Percentiles rank a stretch among this genome's conserved stretches.
These are phyloP conservation scores for Dendrobium huoshanense DNA, from an alignment of 106 monocot genomes.

Conservation along the genomic window DNA sequence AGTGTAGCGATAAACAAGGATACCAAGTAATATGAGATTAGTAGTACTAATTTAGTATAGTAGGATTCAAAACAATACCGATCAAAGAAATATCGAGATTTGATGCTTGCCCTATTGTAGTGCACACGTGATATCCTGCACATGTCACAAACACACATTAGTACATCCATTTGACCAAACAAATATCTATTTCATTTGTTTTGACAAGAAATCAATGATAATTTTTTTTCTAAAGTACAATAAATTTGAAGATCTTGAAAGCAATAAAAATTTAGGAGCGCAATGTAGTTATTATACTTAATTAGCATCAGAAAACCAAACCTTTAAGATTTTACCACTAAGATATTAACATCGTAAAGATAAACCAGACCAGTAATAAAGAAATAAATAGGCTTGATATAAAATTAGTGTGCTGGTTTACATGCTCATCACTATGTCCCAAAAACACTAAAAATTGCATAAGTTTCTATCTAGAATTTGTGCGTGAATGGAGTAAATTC, in stretches of 20 bases:
- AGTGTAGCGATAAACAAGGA: background rate
- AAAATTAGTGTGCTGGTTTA: background rate
- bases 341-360: background rate
- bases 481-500: background rate
- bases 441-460: background rate
- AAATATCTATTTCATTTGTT: background rate
- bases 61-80: constrained; percentile 28
- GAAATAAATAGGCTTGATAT: background rate
- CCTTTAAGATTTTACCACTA: background rate
- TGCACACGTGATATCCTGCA: constrained; percentile 83
- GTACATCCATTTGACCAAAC: background rate
- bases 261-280: background rate
- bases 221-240: background rate
- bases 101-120: constrained; percentile 46
- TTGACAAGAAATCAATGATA: background rate
- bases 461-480: background rate
- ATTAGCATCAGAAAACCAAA: background rate
- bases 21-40: background rate
- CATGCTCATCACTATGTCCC: background rate
- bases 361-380: background rate
- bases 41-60: background rate
- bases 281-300: background rate
- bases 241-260: background rate
- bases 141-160: constrained; percentile 11
- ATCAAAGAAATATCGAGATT: constrained; percentile 39